These are phyloP conservation scores for Chloranthus sessilifolius DNA, from an alignment of 164 flowering plant genomes.

Conservation along the genomic window DNA sequence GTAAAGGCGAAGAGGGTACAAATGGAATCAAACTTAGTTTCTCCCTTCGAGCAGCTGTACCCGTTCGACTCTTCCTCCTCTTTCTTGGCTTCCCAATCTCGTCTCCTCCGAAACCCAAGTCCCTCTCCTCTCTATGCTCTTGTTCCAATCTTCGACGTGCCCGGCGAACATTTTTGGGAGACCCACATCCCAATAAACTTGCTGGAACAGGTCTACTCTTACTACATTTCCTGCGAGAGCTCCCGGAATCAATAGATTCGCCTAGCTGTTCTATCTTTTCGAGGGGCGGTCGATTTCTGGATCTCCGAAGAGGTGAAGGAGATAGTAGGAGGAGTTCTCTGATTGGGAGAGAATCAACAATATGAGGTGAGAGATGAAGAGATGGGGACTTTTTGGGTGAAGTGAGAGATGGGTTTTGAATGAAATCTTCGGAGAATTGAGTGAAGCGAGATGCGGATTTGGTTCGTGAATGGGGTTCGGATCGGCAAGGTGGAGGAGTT, in stretches of 20 bases:
- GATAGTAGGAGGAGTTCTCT: conserved; percentile 61
- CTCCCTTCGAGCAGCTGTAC: conserved; percentile 43
- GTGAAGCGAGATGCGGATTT: conserved; percentile 53
- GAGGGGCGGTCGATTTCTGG: conserved; percentile 38
- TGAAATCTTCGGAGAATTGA: conserved; percentile 13
- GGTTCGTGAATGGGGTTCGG: conserved; percentile 28
- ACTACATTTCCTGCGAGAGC: conserved; percentile 41
- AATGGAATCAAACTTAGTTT: conserved; percentile 32
- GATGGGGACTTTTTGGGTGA: conserved; percentile 21
- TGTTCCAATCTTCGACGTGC: conserved; percentile 43
- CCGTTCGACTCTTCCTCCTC: conserved; percentile 37
- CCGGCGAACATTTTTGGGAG: conserved; percentile 56
- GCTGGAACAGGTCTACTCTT: conserved; percentile 33
- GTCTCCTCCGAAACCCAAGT: conserved; percentile 38
- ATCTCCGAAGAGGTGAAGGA: conserved; percentile 49
- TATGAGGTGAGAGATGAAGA: conserved; percentile 14
- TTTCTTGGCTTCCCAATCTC: conserved; percentile 49
- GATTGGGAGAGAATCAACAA: conserved; percentile 27
- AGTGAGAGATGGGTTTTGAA: conserved; percentile 21
- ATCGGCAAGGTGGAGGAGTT: conserved; percentile 42
- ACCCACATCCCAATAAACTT: conserved; percentile 38
- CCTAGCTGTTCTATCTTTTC: conserved; percentile 47
- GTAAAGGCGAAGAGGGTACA: conserved; percentile 27
- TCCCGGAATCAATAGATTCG: conserved; percentile 28
- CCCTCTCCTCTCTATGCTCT: conserved; percentile 56